phyloP scores from a whole-genome alignment of 176 grass and related monocot genomes.

The Poa pratensis region DNA sequence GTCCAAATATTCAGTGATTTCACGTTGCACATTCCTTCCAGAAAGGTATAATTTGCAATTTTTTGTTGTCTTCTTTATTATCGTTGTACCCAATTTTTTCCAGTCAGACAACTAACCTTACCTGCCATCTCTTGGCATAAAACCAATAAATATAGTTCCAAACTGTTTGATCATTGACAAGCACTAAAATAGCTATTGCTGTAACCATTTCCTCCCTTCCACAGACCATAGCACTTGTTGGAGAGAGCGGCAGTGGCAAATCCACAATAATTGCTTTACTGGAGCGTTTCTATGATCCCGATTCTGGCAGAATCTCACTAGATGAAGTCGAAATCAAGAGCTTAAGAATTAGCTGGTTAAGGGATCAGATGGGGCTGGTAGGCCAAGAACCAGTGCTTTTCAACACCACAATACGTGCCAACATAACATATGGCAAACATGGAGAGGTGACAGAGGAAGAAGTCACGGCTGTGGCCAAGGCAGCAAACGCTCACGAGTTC shows the following conservation, averaged over 20 bases:
- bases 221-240: slow-evolving; percentile 74
- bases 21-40: slow-evolving; percentile 53
- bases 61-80: neutral
- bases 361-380: slow-evolving; percentile 65
- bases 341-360: slow-evolving; percentile 57
- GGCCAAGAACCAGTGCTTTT: slow-evolving; percentile 68
- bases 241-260: slow-evolving; percentile 80
- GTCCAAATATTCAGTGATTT: slow-evolving; percentile 67
- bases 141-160: slow-evolving; percentile 15
- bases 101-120: neutral
- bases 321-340: slow-evolving; percentile 56
- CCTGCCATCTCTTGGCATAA: neutral
- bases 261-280: slow-evolving; percentile 75
- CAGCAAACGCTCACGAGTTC: slow-evolving; percentile 66
- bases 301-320: slow-evolving; percentile 62
- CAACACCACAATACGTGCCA: slow-evolving; percentile 66
- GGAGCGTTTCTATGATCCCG: slow-evolving; percentile 71
- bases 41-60: slow-evolving; percentile 51
- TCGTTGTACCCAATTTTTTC: neutral
- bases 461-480: slow-evolving; percentile 48
- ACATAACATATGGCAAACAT: slow-evolving; percentile 58
- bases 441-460: slow-evolving; percentile 60
- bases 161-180: slow-evolving; percentile 8
- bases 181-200: slow-evolving; percentile 6
- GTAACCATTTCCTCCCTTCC: slow-evolving; percentile 32